Evolutionary conservation across 495 filamentous ascomycete genomes (phyloP).

Genomic region (Talaromyces liani): DNA sequence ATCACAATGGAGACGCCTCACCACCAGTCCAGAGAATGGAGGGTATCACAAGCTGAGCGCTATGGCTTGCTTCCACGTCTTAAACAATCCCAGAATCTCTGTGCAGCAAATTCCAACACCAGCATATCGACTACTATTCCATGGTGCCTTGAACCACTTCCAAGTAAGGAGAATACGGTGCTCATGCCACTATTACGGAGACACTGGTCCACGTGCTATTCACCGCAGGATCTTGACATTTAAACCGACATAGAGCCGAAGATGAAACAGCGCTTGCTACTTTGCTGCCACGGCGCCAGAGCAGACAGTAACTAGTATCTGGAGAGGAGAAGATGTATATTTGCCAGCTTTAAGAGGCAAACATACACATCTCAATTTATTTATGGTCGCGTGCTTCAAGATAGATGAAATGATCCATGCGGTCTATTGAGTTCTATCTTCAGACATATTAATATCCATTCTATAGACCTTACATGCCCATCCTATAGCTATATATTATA

Average conservation of each 20-base stretch:
- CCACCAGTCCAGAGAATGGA: constrained; percentile 1
- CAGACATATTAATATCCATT: not conserved
- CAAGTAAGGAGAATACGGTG: not conserved
- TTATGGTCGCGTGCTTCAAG: not conserved
- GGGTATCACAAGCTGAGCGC: not conserved
- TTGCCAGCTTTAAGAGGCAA: not conserved
- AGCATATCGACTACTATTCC: not conserved
- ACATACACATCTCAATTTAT: not conserved
- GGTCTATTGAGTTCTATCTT: not conserved
- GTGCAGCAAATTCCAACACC: not conserved
- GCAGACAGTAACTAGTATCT: not conserved
- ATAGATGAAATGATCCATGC: not conserved
- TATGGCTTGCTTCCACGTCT: not conserved
- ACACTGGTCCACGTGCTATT: not conserved
- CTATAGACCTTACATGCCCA: not conserved
- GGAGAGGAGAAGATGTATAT: not conserved
- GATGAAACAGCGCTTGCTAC: not conserved
- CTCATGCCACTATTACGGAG: not conserved
- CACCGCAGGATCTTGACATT: not conserved
- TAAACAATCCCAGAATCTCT: not conserved
- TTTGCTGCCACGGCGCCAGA: not conserved
- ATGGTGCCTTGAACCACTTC: not conserved
- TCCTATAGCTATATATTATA: not conserved
- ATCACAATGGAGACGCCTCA: not conserved
- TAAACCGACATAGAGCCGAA: not conserved